A percentile compares a stretch with the other conserved stretches of the same genome.
Evolutionary conservation across 1,284 basidiomycete species (phyloP).

Genomic region (Tilletiopsis washingtonensis): DNA sequence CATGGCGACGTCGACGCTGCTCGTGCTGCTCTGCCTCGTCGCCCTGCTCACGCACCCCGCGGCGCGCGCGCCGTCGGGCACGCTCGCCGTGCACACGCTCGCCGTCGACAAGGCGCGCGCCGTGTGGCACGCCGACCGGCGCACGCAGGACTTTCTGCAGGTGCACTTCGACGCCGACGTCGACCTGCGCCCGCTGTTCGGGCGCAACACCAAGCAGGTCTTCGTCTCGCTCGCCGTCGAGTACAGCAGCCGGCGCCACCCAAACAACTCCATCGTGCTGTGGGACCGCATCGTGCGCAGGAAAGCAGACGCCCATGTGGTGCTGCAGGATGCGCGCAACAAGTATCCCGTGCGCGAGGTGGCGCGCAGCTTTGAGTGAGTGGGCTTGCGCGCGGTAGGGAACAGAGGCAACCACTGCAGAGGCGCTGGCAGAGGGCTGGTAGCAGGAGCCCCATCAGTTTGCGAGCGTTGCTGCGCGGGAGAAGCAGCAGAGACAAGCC

Average conservation of each 20-base stretch:
- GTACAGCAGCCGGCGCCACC: slow-evolving; percentile 47
- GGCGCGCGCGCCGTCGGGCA: no score
- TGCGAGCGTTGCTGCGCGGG: no score
- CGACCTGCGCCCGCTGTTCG: slow-evolving; percentile 73
- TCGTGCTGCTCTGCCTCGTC: slow-evolving; percentile 53
- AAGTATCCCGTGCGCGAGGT: slow-evolving; percentile 77
- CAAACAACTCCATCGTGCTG: slow-evolving; percentile 71
- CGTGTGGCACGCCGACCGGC: slow-evolving; percentile 30
- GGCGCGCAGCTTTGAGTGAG: slow-evolving; percentile 68
- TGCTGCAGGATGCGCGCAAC: slow-evolving; percentile 59
- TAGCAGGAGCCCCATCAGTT: no score
- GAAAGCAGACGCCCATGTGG: slow-evolving; percentile 65
- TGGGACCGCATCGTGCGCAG: slow-evolving; percentile 81
- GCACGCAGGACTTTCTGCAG: slow-evolving; percentile 33
- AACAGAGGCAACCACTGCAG: no score
- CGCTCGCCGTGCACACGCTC: slow-evolving; percentile 3
- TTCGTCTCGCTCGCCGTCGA: slow-evolving; percentile 54
- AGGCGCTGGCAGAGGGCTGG: no score
- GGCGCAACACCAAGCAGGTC: slow-evolving; percentile 91
- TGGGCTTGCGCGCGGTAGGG: slow-evolving; percentile 17
- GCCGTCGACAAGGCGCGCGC: slow-evolving; percentile 10
- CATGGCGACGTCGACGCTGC: slow-evolving; percentile 54
- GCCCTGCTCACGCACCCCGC: slow-evolving; percentile 19
- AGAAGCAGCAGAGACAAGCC: no score
- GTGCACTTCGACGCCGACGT: slow-evolving; percentile 21